Evolutionary conservation across 371 early-diverging fungal species (phyloP).

Genomic region (Syncephalastrum racemosum): DNA sequence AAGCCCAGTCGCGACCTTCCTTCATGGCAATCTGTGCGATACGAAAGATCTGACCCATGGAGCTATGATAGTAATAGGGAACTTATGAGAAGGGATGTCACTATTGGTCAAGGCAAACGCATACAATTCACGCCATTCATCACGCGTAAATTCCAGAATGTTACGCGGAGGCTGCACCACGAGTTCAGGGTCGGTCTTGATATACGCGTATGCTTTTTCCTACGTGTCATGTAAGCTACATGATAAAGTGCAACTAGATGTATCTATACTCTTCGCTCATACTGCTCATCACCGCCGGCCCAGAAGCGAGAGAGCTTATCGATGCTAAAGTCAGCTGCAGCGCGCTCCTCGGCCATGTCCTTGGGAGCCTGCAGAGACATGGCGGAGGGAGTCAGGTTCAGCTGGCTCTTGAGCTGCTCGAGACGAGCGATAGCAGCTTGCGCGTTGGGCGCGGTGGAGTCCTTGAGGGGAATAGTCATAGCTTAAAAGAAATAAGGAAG

Average conservation of each 20-base stretch:
- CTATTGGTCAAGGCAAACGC: background rate
- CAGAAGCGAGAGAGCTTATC: constrained; percentile 48
- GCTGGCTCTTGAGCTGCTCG: constrained; percentile 31
- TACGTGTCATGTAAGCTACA: constrained; percentile 7
- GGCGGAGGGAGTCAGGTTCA: constrained; percentile 34
- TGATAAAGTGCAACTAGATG: background rate
- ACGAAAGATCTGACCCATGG: constrained; percentile 62
- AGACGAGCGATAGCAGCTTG: constrained; percentile 35
- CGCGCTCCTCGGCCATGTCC: constrained; percentile 57
- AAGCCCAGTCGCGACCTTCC: background rate
- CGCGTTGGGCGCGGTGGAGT: constrained; percentile 32
- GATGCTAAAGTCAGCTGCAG: constrained; percentile 56
- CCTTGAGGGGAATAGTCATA: constrained; percentile 23
- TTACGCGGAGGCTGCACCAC: constrained; percentile 53
- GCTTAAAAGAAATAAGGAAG: background rate
- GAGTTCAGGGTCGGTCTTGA: constrained; percentile 60
- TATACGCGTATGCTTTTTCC: constrained; percentile 50
- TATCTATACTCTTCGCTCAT: constrained; percentile 38
- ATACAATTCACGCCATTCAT: constrained; percentile 64
- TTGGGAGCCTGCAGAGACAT: constrained; percentile 47
- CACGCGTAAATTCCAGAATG: constrained; percentile 56
- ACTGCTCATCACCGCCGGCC: constrained; percentile 48
- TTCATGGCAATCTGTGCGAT: constrained; percentile 30
- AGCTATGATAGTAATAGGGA: constrained; percentile 23
- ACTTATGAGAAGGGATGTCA: background rate